Evolutionary conservation across 164 flowering plant genomes (phyloP).

Genomic region (Brasenia schreberi): DNA sequence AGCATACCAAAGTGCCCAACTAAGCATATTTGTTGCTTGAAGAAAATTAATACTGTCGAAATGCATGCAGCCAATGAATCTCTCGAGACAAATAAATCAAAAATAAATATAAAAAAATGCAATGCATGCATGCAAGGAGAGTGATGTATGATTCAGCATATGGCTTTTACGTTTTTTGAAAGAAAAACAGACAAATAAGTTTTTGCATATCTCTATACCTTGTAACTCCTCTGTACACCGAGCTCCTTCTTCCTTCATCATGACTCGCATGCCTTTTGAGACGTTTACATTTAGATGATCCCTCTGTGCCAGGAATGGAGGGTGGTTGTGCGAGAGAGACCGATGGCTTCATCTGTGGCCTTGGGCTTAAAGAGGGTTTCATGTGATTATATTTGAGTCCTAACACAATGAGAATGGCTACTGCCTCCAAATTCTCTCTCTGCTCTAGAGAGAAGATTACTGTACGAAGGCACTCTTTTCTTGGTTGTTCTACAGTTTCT

Average conservation of each 20-base stretch:
- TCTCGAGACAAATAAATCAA: too few relatives aligned
- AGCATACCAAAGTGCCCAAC: constrained; percentile 35
- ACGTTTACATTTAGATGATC: constrained; percentile 10
- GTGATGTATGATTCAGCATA: too few relatives aligned
- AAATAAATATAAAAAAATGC: too few relatives aligned
- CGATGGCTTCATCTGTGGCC: neutral
- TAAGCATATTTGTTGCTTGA: constrained; percentile 40
- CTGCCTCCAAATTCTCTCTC: neutral
- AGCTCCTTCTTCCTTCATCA: constrained; percentile 42
- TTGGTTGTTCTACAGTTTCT: neutral
- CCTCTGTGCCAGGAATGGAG: neutral
- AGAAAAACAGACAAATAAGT: neutral
- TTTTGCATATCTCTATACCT: constrained; percentile 23
- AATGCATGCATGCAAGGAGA: too few relatives aligned
- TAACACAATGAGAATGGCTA: neutral
- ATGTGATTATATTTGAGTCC: neutral
- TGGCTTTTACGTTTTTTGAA: neutral
- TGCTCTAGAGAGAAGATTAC: neutral
- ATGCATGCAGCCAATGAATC: too few relatives aligned
- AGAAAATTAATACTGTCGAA: too few relatives aligned
- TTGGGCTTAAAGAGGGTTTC: neutral
- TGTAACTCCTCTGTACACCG: constrained; percentile 89
- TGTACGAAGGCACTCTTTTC: neutral
- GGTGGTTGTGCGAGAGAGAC: neutral
- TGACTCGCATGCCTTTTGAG: constrained; percentile 6